Base-by-base conservation (phyloP, 371 early-diverging fungal genomes). In the Mucor ambiguus region DNA sequence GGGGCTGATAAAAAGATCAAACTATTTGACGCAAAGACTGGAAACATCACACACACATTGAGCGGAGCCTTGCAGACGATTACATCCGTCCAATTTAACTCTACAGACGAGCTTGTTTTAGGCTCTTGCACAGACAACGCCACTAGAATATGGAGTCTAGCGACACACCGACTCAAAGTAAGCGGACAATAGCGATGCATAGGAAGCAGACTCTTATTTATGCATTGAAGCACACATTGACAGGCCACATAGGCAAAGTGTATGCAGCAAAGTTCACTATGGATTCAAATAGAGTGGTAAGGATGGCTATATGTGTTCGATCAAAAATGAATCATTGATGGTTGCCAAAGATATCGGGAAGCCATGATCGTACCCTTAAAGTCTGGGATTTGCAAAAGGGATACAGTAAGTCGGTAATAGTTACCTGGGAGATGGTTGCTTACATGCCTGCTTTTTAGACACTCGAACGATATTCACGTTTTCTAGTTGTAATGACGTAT, bases 331-430 rank as follows among this genome's bases (percentile, higher is more conserved):
- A 4, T 26, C 14, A 18, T n/a, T 30, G 7, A 29, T 2, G 12
- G 4, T 38, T 54, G 29, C 26, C 18, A 20, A 56, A 91, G 92
- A 83, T 94, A 58, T 92, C 96, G 0, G 96, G 95, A 61, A 95
- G 96, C 62, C 96, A 98, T 72, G 98, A 98, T 79, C 85, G 98
- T 33, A 96, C 97, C 0, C 84, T 97, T 22, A 98, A 97, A 80
- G 81, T 96, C 5, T 98, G 98, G 98, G 98, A 98, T 82, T 75
- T 96, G 37, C 83, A 88, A 54, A 89, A 87, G 70, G 96, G 95
- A 63, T 90, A 89, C 67, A 93, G 94, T 89, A 83, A 68, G 90
- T 71, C 11, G n/a, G 90, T 71, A 12, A 12, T 24, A 24, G 28
- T 6, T 26, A 28, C 0, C 28, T 26, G 28, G 8, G 24, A 28